Base-by-base conservation (phyloP, 805 yeast genomes). In the Spencermartinsiella europaea region DNA sequence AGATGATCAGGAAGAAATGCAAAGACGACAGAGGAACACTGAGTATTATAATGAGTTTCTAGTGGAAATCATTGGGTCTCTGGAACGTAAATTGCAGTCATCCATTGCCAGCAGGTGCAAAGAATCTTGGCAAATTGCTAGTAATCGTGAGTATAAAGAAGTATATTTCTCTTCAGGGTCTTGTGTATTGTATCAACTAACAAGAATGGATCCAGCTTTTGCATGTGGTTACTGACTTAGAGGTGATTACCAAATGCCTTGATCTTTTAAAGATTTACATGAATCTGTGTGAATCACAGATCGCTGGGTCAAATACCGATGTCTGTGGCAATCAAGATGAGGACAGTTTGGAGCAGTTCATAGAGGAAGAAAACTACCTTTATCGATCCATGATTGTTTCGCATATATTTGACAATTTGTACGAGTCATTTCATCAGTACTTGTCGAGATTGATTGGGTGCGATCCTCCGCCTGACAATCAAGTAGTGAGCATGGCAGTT, bases 81-180 rank as follows among this genome's bases (percentile, higher is more conserved):
- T 47, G 34, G 19, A 20, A 42, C 14, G 17, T 27, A 16, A n/a
- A 34, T 15, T 28, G 21, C 2, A 27, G 17, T 12, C 22, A 12
- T 21, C 21, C 22, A 15, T 44, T 7, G 31, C 25, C 8, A 25
- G n/a, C 31, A 21, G 38, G 21, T 20, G 27, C 14, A 21, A 17
- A 16, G 14, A n/a, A 14, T 38, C 44, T 27, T 25, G 34, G 16
- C 22, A 4, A 17, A 15, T 19, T 3, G 14, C 33, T 19, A 20
- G 42, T 4, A 35, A 17, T 15, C 20, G 45, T 42, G 21, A 34
- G 45, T 42, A 8, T 20, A 37, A 34, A n/a, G n/a, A n/a, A n/a
- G n/a, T n/a, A n/a, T n/a, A n/a, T n/a, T n/a, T n/a, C n/a, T 15
- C 12, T 34, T 12, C 16, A 15, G 10, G 16, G 40, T 17, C n/a